Percentiles rank a stretch among this genome's conserved stretches.
Evolutionary conservation across 2,329 filamentous ascomycete species (phyloP).

Genomic region (Diaporthe humulicola): DNA sequence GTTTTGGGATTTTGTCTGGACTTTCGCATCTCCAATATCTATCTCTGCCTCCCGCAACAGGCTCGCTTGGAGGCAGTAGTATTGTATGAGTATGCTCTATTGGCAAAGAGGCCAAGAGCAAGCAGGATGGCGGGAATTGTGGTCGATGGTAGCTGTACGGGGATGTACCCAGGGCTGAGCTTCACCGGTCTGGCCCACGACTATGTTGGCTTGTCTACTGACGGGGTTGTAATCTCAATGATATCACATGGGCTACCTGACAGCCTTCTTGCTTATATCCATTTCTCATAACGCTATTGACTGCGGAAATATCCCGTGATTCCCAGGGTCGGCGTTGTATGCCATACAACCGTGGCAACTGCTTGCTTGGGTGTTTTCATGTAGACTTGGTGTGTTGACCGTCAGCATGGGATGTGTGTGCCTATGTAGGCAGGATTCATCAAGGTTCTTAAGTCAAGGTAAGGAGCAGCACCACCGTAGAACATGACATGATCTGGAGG

Average conservation of each 20-base stretch:
- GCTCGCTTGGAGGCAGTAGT: slow-evolving; percentile 7
- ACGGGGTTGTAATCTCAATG: slow-evolving; percentile 16
- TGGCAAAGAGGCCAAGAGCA: background rate
- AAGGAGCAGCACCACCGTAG: too few relatives aligned
- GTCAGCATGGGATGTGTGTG: background rate
- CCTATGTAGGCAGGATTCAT: background rate
- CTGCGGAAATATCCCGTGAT: background rate
- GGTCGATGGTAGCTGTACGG: background rate
- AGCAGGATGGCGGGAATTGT: background rate
- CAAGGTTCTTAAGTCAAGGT: background rate
- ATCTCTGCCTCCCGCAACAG: slow-evolving; percentile 20
- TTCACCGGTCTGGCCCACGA: background rate
- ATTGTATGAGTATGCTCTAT: slow-evolving; percentile 18
- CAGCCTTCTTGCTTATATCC: background rate
- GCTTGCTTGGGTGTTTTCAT: background rate
- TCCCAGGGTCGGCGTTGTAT: background rate
- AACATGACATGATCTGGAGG: background rate
- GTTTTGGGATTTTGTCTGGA: background rate
- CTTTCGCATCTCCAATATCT: slow-evolving; percentile 12
- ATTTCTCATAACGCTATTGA: background rate
- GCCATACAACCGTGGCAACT: background rate
- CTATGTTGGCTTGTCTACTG: slow-evolving; percentile 5
- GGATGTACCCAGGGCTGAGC: background rate
- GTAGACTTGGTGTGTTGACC: background rate
- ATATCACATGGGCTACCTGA: slow-evolving; percentile 4